phyloP scores from a whole-genome alignment of 1,284 basidiomycete genomes.

The Blastosporella zonata region DNA sequence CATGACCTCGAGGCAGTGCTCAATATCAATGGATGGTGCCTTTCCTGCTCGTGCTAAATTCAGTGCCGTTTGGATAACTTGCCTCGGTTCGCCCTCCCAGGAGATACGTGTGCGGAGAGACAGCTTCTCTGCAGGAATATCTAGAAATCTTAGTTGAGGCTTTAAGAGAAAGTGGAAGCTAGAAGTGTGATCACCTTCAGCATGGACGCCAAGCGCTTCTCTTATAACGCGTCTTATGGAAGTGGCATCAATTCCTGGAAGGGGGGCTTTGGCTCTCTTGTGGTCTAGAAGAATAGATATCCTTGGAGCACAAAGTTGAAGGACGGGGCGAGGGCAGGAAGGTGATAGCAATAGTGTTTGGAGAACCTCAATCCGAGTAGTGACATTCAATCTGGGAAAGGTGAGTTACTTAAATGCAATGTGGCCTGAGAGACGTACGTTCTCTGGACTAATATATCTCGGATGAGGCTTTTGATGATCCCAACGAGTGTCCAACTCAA shows the following conservation, averaged over 20 bases:
- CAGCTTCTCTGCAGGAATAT: slow-evolving; percentile 1
- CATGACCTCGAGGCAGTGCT: slow-evolving; percentile 54
- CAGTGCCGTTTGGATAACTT: slow-evolving; percentile 54
- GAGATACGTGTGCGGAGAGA: slow-evolving; percentile 21
- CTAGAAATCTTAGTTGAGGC: background rate
- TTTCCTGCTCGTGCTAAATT: slow-evolving; percentile 54
- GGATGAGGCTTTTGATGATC: slow-evolving; percentile 59
- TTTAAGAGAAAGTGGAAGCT: background rate
- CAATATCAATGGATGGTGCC: slow-evolving; percentile 59
- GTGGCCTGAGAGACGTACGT: slow-evolving; percentile 38
- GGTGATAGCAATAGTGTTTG: slow-evolving; percentile 61
- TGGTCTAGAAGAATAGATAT: slow-evolving; percentile 51
- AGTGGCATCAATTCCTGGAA: slow-evolving; percentile 35
- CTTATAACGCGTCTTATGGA: slow-evolving; percentile 42
- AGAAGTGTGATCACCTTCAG: slow-evolving; percentile 32
- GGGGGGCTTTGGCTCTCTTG: slow-evolving; percentile 26
- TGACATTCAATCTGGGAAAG: slow-evolving; percentile 31
- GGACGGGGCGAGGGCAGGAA: slow-evolving; percentile 62
- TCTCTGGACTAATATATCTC: slow-evolving; percentile 57
- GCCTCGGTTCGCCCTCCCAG: slow-evolving; percentile 46
- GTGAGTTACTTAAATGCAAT: background rate
- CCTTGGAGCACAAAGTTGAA: slow-evolving; percentile 58
- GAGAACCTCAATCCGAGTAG: slow-evolving; percentile 57
- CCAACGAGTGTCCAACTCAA: slow-evolving; percentile 78
- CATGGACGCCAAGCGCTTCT: slow-evolving; percentile 39